phyloP scores from a whole-genome alignment of 2,329 filamentous ascomycete genomes.

The Ceratocystis ficicola region DNA sequence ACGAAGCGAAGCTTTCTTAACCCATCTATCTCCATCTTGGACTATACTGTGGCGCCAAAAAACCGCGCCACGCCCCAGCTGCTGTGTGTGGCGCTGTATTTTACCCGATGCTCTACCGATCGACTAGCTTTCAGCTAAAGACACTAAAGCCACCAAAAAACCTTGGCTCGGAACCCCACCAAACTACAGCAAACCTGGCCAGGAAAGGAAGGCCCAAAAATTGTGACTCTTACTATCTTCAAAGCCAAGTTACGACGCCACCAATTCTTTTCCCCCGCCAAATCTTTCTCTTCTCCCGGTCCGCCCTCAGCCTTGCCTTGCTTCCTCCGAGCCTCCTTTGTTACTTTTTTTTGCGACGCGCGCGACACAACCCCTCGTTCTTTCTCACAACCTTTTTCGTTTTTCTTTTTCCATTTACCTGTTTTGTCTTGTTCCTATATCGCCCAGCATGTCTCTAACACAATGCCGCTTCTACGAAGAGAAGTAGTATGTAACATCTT shows the following conservation, averaged over 20 bases:
- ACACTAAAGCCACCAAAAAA: constrained; percentile 10
- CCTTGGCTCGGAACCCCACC: constrained; percentile 4
- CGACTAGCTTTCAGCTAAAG: neutral
- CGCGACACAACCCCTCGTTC: constrained; percentile 10
- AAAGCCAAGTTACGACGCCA: constrained; percentile 10
- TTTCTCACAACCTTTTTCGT: neutral
- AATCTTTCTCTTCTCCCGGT: constrained; percentile 1
- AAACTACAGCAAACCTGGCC: neutral
- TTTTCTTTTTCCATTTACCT: constrained; percentile 3
- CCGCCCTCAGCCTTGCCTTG: constrained; percentile 18
- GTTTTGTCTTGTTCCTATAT: constrained; percentile 29
- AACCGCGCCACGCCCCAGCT: neutral
- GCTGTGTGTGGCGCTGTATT: neutral
- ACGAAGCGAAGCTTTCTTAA: neutral
- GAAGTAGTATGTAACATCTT: constrained; percentile 47
- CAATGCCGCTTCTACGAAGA: constrained; percentile 97
- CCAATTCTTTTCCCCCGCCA: constrained; percentile 18
- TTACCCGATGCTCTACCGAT: neutral
- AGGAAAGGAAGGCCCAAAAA: constrained; percentile 17
- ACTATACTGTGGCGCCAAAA: neutral
- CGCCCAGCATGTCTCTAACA: constrained; percentile 73
- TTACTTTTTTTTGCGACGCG: constrained; percentile 8
- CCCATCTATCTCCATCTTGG: neutral
- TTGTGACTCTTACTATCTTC: constrained; percentile 21
- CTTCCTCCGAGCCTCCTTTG: constrained; percentile 6